phyloP scores from a whole-genome alignment of 257 asterid genomes.

The Lantana camara region DNA sequence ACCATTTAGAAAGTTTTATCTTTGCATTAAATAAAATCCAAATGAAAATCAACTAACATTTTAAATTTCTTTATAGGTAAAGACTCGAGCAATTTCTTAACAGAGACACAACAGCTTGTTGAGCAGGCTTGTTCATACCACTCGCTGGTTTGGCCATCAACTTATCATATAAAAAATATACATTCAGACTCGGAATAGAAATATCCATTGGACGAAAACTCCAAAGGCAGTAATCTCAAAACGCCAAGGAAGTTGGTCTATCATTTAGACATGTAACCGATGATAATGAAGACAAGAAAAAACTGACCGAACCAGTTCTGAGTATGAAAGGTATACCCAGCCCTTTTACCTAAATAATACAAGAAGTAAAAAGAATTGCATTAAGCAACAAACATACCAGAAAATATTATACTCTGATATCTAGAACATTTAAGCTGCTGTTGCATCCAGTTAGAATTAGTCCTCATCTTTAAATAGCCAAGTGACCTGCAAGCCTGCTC shows the following conservation, averaged over 20 bases:
- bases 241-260: constrained; percentile 6
- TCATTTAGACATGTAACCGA: background rate
- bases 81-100: constrained; percentile 65
- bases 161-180: constrained; percentile 44
- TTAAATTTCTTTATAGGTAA: constrained; percentile 87
- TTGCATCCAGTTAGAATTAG: constrained; percentile 27
- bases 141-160: constrained; percentile 95
- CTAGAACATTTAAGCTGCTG: background rate
- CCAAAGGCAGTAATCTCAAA: background rate
- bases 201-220: background rate
- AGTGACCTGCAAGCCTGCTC: constrained; percentile 95
- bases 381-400: constrained; percentile 12
- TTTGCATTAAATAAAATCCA: background rate
- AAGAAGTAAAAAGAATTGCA: constrained; percentile 19
- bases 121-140: constrained; percentile 99
- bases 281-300: background rate
- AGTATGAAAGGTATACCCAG: constrained; percentile 10
- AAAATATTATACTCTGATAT: background rate
- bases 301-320: background rate
- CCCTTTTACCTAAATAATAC: constrained; percentile 26
- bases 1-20: background rate
- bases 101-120: constrained; percentile 90
- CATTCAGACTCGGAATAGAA: constrained; percentile 27
- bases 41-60: constrained; percentile 52
- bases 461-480: constrained; percentile 59